A percentile compares a stretch with the other conserved stretches of the same genome.
Conservation (phyloP, 106 monocot genomes). For the Dendrobium catenatum region DNA sequence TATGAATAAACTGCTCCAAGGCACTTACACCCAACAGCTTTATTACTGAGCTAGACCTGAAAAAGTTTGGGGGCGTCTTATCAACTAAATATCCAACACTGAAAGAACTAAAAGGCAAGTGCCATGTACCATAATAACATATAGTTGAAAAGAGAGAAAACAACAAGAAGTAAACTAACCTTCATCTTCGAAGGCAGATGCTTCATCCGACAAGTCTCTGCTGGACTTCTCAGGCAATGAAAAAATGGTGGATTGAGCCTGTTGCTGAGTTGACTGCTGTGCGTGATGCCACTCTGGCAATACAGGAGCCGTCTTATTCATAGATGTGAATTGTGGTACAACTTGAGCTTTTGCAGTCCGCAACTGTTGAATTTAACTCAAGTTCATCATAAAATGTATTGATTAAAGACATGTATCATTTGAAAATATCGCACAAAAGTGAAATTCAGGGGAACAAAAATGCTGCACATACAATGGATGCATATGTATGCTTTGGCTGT, state of each 20-base stretch:
- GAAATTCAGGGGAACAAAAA: not conserved
- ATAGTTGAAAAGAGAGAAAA: not conserved
- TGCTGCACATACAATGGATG: slow-evolving; percentile 54
- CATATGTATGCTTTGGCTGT: slow-evolving; percentile 69
- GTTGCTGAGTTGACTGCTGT: slow-evolving; percentile 28
- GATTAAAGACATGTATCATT: not conserved
- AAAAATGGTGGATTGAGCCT: slow-evolving; percentile 10
- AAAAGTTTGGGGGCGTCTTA: not conserved
- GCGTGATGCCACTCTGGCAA: slow-evolving; percentile 38
- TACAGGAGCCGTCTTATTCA: slow-evolving; percentile 17
- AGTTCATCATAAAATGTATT: not conserved
- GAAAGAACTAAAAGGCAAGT: not conserved
- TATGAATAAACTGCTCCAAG: too few relatives aligned
- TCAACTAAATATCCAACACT: not conserved
- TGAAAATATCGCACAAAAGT: not conserved
- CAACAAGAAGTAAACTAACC: slow-evolving; percentile 21
- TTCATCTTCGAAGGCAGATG: slow-evolving; percentile 53
- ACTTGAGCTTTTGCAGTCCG: slow-evolving; percentile 46
- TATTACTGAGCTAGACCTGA: too few relatives aligned
- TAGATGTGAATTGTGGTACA: slow-evolving; percentile 13
- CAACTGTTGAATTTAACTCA: slow-evolving; percentile 31
- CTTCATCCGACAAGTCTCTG: slow-evolving; percentile 28
- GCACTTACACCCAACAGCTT: too few relatives aligned
- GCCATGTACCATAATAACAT: not conserved
- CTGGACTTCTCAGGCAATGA: slow-evolving; percentile 31